phyloP scores from a whole-genome alignment of 805 yeast genomes.

The Teunomyces aglyptinius region DNA sequence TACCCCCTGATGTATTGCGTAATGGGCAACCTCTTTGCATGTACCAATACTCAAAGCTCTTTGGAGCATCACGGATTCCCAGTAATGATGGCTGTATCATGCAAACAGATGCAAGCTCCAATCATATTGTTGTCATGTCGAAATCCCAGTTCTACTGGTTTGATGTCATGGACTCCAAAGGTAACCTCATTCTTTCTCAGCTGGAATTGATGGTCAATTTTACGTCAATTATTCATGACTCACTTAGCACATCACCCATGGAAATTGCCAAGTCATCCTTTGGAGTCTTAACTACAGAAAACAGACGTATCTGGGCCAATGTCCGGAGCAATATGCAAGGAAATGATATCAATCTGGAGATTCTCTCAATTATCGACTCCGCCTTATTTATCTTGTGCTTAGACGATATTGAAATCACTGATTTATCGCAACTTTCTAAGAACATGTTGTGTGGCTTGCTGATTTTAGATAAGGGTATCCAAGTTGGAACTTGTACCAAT shows the following conservation, averaged over 20 bases:
- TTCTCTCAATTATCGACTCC: constrained; percentile 70
- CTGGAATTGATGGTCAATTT: constrained; percentile 73
- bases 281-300: constrained; percentile 89
- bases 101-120: constrained; percentile 74
- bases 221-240: constrained; percentile 73
- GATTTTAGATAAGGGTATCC: constrained; percentile 77
- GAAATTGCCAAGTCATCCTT: constrained; percentile 76
- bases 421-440: constrained; percentile 65
- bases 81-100: constrained; percentile 75
- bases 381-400: constrained; percentile 82
- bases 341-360: constrained; percentile 61
- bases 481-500: constrained; percentile 90
- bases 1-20: constrained; percentile 67
- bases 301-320: constrained; percentile 82
- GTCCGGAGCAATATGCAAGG: constrained; percentile 50
- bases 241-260: constrained; percentile 47
- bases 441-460: constrained; percentile 88
- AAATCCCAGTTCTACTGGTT: constrained; percentile 94
- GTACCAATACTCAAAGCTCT: constrained; percentile 86
- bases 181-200: constrained; percentile 71
- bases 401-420: constrained; percentile 70
- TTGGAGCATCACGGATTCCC: constrained; percentile 87
- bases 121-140: constrained; percentile 78
- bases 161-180: constrained; percentile 75
- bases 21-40: constrained; percentile 70